Base-by-base conservation (phyloP, 73 alveolate genomes). In the Paramecium sexaurelia region DNA sequence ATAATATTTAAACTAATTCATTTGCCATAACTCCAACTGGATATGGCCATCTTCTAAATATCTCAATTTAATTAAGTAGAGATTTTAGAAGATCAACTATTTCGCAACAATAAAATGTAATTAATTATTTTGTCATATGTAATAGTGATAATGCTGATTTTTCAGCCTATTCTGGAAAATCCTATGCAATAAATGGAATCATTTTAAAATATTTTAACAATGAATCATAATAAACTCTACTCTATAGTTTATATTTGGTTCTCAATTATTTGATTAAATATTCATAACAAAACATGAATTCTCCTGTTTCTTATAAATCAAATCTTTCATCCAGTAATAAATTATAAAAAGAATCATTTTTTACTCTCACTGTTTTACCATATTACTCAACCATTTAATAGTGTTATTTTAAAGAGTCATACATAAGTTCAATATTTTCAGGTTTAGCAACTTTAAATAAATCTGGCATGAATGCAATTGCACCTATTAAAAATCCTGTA, bases 41-140 rank as follows among this genome's bases (percentile, higher is more conserved):
- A 22, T 22, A 88, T n/a, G 94, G 94, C 94, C 94, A 88, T 88
- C 94, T 88, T 43, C 94, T 88, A 71, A 88, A 88, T 10, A 88
- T 88, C 39, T 88, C 68, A 11, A 88, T 82, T 40, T 68, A 26
- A 88, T 78, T 78, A 7, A 78, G 27, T 17, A 78, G n/a, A 13
- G 90, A 78, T 78, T 78, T 78, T 17, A 78, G 11, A 13, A 45
- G 71, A 78, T 78, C 90, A 6, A 19, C 68, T 7, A 9, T 39
- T 26, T 78, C 90, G 11, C 43, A 78, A 0, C 73, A 11, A 45
- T 78, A 78, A 45, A 40, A 78, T 6, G 90, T 78, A 17, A 78
- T 78, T 6, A 78, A 78, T 45, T 78, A 22, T 78, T 78, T 78
- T 7, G 90, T 78, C 68, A 78, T 78, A 24, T 78, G 90, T 78